Evolutionary conservation across 2,329 filamentous ascomycete genomes (phyloP), one percentile per base, ranked within the genome.

Genomic region (Epichloe festucae): DNA sequence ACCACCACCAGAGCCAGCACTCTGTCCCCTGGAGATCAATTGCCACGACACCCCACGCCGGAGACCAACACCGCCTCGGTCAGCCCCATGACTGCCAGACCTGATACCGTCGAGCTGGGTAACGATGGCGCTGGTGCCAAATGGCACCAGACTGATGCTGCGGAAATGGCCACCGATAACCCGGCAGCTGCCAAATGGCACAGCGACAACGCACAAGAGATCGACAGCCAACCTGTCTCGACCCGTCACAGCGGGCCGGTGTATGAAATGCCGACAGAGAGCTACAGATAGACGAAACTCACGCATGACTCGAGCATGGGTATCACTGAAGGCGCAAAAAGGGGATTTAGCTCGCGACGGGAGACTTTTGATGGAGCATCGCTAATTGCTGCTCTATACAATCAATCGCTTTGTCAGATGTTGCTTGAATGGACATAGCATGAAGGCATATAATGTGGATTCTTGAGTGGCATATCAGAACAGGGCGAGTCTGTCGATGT

Each of bases 241-340:
- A 59, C 50, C 56, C 65, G 59, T 55, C 64, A 61, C 56, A 67
- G 57, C 39, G 66, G 64, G 1, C 65, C 66, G 2, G 67, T 72
- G 5, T 72, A 69, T 52, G 70, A 72, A 62, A 72, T 72, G 70
- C 66, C 70, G 3, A 57, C 65, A 12, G 63, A 71, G 56, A 55
- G 52, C 34, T 71, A 70, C 55, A 62, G 62, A 52, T 71, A 62
- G 17, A 11, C 35, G 34, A 12, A 15, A 38, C 6, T 34, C 19
- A 31, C 8, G 31, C 10, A 39, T 27, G 31, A 14, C 14, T 34
- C 23, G 7, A n/a, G 38, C n/a, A 31, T 31, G 15, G 19, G 8
- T 19, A 31, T 8, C 46, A 41, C 23, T 23, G 6, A 41, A 40
- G 46, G 36, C 36, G 7, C 38, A 21, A 41, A 40, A 40, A 17